Evolutionary conservation across 371 early-diverging fungal species (phyloP), one percentile per base, ranked within the genome.

Genomic region (Lichtheimia hyalospora): DNA sequence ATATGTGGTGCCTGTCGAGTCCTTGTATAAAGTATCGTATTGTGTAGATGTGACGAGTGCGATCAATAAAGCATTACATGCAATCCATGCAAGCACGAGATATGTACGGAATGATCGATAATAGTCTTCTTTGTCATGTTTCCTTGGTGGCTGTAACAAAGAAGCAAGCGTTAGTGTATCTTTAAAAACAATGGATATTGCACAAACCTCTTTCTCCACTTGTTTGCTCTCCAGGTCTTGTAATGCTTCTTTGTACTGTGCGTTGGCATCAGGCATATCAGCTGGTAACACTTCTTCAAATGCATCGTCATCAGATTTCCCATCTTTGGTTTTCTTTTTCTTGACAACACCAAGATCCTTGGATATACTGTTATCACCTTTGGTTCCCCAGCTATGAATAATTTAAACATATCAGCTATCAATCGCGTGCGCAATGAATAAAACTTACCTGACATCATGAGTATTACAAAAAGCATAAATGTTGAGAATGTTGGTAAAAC

Each of bases 41-140:
- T 74, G 65, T 5, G 64, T 52, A 1, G 76, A 64, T 10, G 85
- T 85, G 5, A 88, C 71, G 52, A 81, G 57, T 0, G 77, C 84
- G 8, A 93, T 87, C 28, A 97, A 71, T 6, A 90, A 49, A 1
- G 85, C 89, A 64, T 97, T 97, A 60, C 88, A 82, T 57, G 90
- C 82, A 63, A 95, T 85, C 96, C 96, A 97, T n/a, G 68, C 66
- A 40, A 97, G 71, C 4, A 95, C 81, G 5, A 80, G 58, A 42
- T 84, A 81, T 4, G 96, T 96, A 52, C 98, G 84, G 80, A 96
- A 94, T 41, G 83, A 77, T 59, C 91, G 88, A 73, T 92, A 93
- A 68, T 89, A 85, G 57, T 97, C 98, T 25, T 78, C 79, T 66
- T 85, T 84, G 65, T 89, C 90, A 83, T 79, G 68, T 85, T 87